Percentiles rank a stretch among this genome's conserved stretches.
These are phyloP conservation scores for Phialophora tarda DNA, from an alignment of 2,329 filamentous ascomycete genomes.

Conservation along the genomic window DNA sequence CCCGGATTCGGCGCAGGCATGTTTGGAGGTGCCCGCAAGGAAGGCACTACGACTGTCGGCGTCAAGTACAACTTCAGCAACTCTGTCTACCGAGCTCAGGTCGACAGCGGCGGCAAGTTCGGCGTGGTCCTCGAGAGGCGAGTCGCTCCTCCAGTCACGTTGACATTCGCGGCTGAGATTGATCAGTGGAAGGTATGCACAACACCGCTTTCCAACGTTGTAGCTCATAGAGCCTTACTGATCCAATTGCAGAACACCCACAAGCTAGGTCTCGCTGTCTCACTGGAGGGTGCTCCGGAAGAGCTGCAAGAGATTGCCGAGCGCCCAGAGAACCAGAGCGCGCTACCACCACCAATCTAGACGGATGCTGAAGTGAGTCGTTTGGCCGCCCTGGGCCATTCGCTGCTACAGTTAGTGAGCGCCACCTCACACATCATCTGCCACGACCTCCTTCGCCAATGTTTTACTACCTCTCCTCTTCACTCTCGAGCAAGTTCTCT, in stretches of 20 bases:
- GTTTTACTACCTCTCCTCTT: constrained; percentile 53
- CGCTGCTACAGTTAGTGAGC: not conserved
- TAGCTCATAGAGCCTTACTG: constrained; percentile 8
- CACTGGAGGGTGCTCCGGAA: constrained; percentile 82
- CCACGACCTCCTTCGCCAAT: constrained; percentile 22
- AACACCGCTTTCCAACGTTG: constrained; percentile 10
- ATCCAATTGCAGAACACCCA: constrained; percentile 73
- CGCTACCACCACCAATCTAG: constrained; percentile 56
- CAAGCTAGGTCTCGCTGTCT: constrained; percentile 92
- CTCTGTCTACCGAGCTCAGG: constrained; percentile 92
- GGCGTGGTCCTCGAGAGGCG: constrained; percentile 94
- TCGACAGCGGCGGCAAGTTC: constrained; percentile 93
- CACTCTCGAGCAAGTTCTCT: constrained; percentile 40
- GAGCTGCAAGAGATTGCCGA: constrained; percentile 73
- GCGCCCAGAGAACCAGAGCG: constrained; percentile 45
- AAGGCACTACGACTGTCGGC: constrained; percentile 88
- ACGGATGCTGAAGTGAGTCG: constrained; percentile 12
- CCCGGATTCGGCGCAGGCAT: constrained; percentile 66
- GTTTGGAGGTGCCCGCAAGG: constrained; percentile 80
- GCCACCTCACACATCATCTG: not conserved
- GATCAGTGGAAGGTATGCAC: constrained; percentile 88
- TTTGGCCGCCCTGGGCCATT: not conserved
- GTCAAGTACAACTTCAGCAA: constrained; percentile 98
- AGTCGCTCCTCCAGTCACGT: constrained; percentile 86
- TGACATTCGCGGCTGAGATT: constrained; percentile 95